Evolutionary conservation across 495 filamentous ascomycete species (phyloP).

Genomic region (Aspergillus ellipticus): DNA sequence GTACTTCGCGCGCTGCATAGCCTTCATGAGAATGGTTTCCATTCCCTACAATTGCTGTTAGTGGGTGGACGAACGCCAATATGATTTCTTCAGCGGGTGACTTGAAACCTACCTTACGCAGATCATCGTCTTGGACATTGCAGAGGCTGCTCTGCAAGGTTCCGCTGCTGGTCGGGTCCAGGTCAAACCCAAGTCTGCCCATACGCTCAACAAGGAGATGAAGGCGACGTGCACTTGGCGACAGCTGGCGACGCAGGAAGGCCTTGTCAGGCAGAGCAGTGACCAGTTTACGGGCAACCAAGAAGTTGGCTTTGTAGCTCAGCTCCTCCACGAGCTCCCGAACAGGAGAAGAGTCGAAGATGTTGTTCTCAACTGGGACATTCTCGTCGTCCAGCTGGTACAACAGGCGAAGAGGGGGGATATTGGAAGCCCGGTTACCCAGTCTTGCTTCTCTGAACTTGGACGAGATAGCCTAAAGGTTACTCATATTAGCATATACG

Average conservation of each 20-base stretch:
- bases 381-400: conserved; percentile 98
- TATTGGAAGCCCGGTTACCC: conserved; percentile 68
- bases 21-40: conserved; percentile 91
- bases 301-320: conserved; percentile 81
- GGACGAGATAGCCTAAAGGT: conserved; percentile 61
- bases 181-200: conserved; percentile 81
- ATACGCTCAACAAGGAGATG: conserved; percentile 90
- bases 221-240: conserved; percentile 82
- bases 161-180: conserved; percentile 86
- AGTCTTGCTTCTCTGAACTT: conserved; percentile 87
- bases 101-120: conserved; percentile 63
- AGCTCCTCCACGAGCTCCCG: conserved; percentile 95
- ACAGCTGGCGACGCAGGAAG: conserved; percentile 78
- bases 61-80: not conserved
- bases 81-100: not conserved
- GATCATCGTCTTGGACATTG: conserved; percentile 76
- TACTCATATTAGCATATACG: conserved; percentile 2
- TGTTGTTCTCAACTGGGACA: conserved; percentile 90
- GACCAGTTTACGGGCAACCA: conserved; percentile 80
- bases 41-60: conserved; percentile 57
- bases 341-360: conserved; percentile 84
- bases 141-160: conserved; percentile 90
- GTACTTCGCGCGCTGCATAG: conserved; percentile 95
- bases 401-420: conserved; percentile 81
- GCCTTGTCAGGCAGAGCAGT: conserved; percentile 85